Evolutionary conservation across 371 early-diverging fungal genomes (phyloP).

Genomic region (Umbelopsis sp.): DNA sequence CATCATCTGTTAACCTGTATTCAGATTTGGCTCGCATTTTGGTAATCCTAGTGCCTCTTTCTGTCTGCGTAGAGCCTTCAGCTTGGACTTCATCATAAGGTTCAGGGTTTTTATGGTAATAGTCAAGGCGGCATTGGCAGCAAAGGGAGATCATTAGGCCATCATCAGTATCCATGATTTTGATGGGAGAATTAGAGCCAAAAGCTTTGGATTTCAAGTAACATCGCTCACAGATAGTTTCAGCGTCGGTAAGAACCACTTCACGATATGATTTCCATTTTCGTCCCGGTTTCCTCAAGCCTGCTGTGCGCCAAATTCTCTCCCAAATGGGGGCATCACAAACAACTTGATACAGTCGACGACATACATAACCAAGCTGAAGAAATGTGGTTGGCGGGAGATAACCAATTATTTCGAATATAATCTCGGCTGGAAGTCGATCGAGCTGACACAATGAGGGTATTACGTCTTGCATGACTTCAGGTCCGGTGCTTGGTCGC

Average conservation of each 20-base stretch:
- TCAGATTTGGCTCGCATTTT: not conserved
- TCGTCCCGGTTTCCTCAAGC: not conserved
- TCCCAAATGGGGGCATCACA: not conserved
- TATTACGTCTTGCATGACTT: too few relatives aligned
- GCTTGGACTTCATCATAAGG: not conserved
- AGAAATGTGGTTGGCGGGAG: not conserved
- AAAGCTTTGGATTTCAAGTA: not conserved
- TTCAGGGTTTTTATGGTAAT: not conserved
- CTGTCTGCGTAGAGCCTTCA: not conserved
- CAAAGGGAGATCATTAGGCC: not conserved
- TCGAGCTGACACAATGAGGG: too few relatives aligned
- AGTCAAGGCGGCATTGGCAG: not conserved
- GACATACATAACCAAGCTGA: not conserved
- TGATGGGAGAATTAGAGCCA: not conserved
- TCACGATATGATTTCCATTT: not conserved
- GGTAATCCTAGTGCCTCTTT: not conserved
- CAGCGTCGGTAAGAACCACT: not conserved
- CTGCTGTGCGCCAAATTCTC: not conserved
- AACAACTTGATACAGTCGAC: not conserved
- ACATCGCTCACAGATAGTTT: not conserved
- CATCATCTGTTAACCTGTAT: not conserved
- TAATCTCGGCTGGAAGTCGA: too few relatives aligned
- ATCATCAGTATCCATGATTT: not conserved
- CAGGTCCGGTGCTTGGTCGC: too few relatives aligned
- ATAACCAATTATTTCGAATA: not conserved